phyloP scores from a whole-genome alignment of 1,139 yeast species.

The Taphrina sp. region DNA sequence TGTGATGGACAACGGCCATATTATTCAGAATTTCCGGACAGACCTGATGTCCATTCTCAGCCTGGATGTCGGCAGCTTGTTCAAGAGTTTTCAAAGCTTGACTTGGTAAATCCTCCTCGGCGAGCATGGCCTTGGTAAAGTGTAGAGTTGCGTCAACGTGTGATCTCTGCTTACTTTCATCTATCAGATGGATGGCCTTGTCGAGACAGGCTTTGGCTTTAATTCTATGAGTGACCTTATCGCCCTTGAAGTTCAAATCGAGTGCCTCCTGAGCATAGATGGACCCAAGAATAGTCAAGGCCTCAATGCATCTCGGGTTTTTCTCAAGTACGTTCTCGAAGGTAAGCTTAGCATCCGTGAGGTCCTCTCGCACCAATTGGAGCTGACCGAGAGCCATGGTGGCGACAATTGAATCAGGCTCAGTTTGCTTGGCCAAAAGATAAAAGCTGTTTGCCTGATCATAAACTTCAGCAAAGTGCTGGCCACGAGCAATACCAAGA shows the following conservation, averaged over 20 bases:
- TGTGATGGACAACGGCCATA: slow-evolving; percentile 78
- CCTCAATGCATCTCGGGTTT: slow-evolving; percentile 71
- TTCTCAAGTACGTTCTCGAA: slow-evolving; percentile 71
- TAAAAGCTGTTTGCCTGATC: slow-evolving; percentile 69
- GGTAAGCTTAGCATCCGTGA: slow-evolving; percentile 81
- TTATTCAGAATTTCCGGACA: slow-evolving; percentile 76
- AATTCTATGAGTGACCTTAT: slow-evolving; percentile 36
- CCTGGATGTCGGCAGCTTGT: slow-evolving; percentile 49
- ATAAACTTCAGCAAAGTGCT: slow-evolving; percentile 59
- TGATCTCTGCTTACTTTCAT: slow-evolving; percentile 52
- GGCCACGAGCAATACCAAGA: slow-evolving; percentile 82
- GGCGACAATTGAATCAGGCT: slow-evolving; percentile 54
- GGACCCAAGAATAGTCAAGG: slow-evolving; percentile 70
- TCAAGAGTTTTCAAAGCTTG: slow-evolving; percentile 53
- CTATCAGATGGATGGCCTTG: slow-evolving; percentile 64
- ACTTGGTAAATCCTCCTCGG: slow-evolving; percentile 54
- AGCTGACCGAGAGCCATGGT: slow-evolving; percentile 85
- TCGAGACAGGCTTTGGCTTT: slow-evolving; percentile 54
- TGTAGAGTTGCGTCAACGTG: slow-evolving; percentile 36
- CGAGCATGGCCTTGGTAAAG: slow-evolving; percentile 41
- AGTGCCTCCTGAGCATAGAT: slow-evolving; percentile 56
- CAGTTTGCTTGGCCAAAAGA: slow-evolving; percentile 55
- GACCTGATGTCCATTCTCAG: slow-evolving; percentile 50
- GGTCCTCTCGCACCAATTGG: slow-evolving; percentile 67
- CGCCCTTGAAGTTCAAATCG: slow-evolving; percentile 29